Conservation (phyloP, 1,284 basidiomycete species). For the Naganishia sp. region DNA sequence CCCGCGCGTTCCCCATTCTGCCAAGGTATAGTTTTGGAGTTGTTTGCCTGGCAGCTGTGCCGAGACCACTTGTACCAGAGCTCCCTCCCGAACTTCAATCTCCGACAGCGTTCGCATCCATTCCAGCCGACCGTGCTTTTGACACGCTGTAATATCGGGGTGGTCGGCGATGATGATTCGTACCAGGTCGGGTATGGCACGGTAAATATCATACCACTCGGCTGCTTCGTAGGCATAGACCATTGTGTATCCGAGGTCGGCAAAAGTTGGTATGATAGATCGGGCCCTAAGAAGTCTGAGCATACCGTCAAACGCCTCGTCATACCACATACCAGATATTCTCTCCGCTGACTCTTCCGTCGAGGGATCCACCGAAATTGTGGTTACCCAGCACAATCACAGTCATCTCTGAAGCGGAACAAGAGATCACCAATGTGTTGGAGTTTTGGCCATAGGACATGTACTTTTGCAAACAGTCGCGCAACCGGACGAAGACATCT, state of each 20-base stretch:
- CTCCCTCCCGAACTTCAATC: background rate
- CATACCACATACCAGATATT: slow-evolving; percentile 35
- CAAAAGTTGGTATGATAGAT: slow-evolving; percentile 39
- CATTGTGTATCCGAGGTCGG: slow-evolving; percentile 42
- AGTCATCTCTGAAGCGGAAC: slow-evolving; percentile 6
- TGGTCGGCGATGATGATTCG: slow-evolving; percentile 41
- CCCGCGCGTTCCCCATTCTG: background rate
- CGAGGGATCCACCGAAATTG: slow-evolving; percentile 7
- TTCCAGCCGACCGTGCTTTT: slow-evolving; percentile 11
- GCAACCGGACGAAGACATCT: background rate
- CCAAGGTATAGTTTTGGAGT: background rate
- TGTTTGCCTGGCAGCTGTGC: background rate
- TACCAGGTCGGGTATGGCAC: slow-evolving; percentile 34
- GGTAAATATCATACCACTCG: slow-evolving; percentile 44
- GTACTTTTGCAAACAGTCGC: background rate
- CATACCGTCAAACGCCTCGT: background rate
- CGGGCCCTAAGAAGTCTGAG: slow-evolving; percentile 36
- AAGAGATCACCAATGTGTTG: background rate
- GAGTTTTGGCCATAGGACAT: background rate
- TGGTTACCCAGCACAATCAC: slow-evolving; percentile 21
- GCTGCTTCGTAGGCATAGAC: slow-evolving; percentile 39
- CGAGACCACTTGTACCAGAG: background rate
- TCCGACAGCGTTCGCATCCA: background rate
- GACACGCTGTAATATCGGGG: slow-evolving; percentile 34
- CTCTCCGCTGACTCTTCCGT: slow-evolving; percentile 31